Evolutionary conservation across 2,329 filamentous ascomycete species (phyloP).

Genomic region (Trichophyton rubrum): DNA sequence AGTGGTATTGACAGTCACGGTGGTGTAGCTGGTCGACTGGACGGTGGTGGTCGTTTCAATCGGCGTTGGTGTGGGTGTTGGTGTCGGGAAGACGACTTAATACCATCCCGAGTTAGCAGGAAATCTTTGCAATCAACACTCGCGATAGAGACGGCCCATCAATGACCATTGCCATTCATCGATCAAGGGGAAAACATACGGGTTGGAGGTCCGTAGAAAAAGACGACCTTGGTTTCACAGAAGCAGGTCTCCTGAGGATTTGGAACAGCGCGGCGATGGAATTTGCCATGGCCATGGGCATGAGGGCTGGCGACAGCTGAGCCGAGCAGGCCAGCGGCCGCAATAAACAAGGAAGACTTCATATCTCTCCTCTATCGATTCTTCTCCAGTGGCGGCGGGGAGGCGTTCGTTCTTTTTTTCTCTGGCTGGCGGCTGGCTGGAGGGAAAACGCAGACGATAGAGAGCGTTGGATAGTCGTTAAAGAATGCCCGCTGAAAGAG

Average conservation of each 20-base stretch:
- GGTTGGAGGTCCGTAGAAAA: constrained; percentile 54
- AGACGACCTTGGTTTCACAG: constrained; percentile 64
- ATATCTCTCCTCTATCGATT: constrained; percentile 35
- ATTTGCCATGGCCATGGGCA: constrained; percentile 39
- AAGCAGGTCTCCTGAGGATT: constrained; percentile 38
- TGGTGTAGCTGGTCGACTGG: constrained; percentile 28
- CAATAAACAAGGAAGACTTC: constrained; percentile 60
- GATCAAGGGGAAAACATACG: constrained; percentile 32
- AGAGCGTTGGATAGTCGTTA: constrained; percentile 22
- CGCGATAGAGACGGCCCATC: not conserved
- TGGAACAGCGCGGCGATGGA: constrained; percentile 43
- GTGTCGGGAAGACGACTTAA: constrained; percentile 5
- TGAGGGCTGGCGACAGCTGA: constrained; percentile 45
- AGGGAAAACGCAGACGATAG: not conserved
- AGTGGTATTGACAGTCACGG: constrained; percentile 26
- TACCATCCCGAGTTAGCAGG: not conserved
- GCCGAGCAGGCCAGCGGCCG: constrained; percentile 40
- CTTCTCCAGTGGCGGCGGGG: not conserved
- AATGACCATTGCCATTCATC: not conserved
- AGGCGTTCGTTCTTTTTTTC: no score
- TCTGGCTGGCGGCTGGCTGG: not conserved
- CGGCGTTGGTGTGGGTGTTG: not conserved
- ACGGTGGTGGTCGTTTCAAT: constrained; percentile 23
- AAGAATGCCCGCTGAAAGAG: constrained; percentile 73
- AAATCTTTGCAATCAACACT: constrained; percentile 20